phyloP scores from a whole-genome alignment of 371 early-diverging fungal species.

The Choanephora cucurbitarum region DNA sequence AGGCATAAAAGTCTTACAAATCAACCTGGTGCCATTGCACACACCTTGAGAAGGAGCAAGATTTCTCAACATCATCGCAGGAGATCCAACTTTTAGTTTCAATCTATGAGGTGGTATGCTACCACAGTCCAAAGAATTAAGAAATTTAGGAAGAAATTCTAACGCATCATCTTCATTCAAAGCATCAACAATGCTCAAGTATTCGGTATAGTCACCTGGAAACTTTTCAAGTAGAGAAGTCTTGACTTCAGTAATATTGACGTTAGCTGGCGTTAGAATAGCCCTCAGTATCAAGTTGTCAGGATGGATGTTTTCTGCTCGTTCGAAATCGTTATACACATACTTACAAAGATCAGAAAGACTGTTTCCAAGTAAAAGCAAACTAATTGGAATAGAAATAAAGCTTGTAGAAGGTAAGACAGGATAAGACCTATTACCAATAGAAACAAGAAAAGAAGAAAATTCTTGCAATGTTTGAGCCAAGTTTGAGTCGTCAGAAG shows the following conservation, averaged over 20 bases:
- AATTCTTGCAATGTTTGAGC: constrained; percentile 4
- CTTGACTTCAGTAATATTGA: constrained; percentile 1
- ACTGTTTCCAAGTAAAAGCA: neutral
- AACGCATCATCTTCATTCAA: neutral
- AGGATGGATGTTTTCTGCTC: no score
- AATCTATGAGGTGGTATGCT: no score
- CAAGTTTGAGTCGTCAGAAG: neutral
- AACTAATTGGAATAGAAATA: neutral
- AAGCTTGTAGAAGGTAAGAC: neutral
- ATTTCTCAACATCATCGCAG: constrained; percentile 34
- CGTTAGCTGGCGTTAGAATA: constrained; percentile 9
- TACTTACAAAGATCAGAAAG: no score
- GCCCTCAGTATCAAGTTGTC: neutral
- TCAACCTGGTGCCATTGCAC: constrained; percentile 29
- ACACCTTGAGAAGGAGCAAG: constrained; percentile 20
- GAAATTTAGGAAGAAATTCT: neutral
- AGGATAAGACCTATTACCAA: neutral
- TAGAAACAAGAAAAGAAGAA: neutral
- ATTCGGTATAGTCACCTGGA: neutral
- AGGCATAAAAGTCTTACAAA: neutral
- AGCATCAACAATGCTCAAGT: neutral
- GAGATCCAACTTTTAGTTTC: constrained; percentile 24
- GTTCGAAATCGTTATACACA: no score
- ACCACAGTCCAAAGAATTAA: constrained; percentile 13
- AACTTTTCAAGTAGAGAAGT: neutral